Conservation (phyloP, 2,329 filamentous ascomycete genomes). For the Lasiodiplodia theobromae region DNA sequence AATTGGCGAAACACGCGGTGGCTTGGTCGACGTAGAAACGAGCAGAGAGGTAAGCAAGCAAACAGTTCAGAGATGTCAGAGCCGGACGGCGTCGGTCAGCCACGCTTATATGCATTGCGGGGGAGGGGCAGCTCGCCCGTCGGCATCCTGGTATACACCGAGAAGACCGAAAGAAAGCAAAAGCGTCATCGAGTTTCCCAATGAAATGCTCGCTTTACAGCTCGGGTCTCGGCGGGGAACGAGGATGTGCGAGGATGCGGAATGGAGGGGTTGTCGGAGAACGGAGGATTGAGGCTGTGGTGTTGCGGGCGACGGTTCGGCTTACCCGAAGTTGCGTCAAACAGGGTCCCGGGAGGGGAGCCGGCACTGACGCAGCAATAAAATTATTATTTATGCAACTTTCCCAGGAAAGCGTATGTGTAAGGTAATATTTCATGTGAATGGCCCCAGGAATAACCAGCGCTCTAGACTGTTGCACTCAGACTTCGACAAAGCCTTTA, state of each 20-base stretch:
- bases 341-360: slow-evolving; percentile 19
- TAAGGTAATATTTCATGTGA: too few species aligned
- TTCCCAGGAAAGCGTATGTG: too few species aligned
- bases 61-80: not conserved
- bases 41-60: not conserved
- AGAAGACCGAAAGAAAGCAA: not conserved
- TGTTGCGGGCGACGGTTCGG: not conserved
- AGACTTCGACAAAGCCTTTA: too few species aligned
- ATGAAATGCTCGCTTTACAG: not conserved
- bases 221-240: not conserved
- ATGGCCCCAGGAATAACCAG: too few species aligned
- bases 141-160: slow-evolving; percentile 6
- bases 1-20: not conserved
- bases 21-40: not conserved
- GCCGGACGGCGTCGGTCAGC: not conserved
- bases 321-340: not conserved
- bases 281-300: not conserved
- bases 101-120: slow-evolving; percentile 3
- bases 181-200: not conserved
- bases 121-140: not conserved
- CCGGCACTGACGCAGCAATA: not conserved
- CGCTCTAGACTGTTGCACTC: too few species aligned
- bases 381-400: too few species aligned
- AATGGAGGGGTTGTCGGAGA: not conserved
- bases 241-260: not conserved